A percentile compares a stretch with the other conserved stretches of the same genome.
Conservation (phyloP, 345 rosid genomes). For the Citrus trifoliata region DNA sequence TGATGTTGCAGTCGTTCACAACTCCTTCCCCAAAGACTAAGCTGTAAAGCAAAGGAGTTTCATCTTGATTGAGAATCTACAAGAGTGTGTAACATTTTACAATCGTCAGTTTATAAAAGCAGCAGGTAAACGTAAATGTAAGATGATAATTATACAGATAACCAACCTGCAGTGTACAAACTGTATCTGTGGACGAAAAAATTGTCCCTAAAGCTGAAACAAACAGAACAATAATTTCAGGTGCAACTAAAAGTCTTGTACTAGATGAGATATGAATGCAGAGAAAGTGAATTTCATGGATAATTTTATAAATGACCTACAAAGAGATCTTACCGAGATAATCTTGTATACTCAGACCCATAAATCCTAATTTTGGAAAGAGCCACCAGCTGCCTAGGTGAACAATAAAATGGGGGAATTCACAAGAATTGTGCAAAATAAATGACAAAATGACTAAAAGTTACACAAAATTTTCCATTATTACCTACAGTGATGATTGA, state of each 20-base stretch:
- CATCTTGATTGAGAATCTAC: slow-evolving; percentile 88
- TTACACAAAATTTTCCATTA: not conserved
- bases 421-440: not conserved
- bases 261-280: not conserved
- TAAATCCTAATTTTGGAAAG: slow-evolving; percentile 62
- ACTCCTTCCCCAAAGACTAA: slow-evolving; percentile 96
- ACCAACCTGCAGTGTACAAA: slow-evolving; percentile 89
- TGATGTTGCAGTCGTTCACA: slow-evolving; percentile 89
- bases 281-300: not conserved
- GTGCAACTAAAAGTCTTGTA: slow-evolving; percentile 4
- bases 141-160: not conserved
- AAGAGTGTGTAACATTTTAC: not conserved
- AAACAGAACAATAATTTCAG: slow-evolving; percentile 16
- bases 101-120: not conserved
- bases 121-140: not conserved
- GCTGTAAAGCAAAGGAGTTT: slow-evolving; percentile 81
- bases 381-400: slow-evolving; percentile 76
- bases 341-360: slow-evolving; percentile 53
- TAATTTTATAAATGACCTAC: not conserved
- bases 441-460: not conserved
- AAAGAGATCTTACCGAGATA: slow-evolving; percentile 58
- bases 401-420: slow-evolving; percentile 14
- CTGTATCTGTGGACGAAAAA: slow-evolving; percentile 90
- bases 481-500: slow-evolving; percentile 61
- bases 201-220: slow-evolving; percentile 82